Evolutionary conservation across 495 filamentous ascomycete species (phyloP).

Genomic region (Podospora tetraspora): DNA sequence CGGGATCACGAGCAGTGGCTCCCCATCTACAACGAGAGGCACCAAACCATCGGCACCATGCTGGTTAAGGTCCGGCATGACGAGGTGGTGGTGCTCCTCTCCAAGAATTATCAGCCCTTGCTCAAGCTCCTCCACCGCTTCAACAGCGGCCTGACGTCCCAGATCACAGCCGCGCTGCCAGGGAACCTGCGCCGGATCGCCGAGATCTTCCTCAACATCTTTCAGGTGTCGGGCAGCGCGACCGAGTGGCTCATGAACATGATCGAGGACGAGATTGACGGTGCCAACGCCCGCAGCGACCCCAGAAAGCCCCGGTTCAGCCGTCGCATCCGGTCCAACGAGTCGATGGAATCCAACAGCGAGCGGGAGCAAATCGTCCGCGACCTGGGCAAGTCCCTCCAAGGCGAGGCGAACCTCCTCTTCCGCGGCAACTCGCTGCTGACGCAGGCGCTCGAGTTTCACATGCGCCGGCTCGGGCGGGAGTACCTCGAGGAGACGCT

Average conservation of each 20-base stretch:
- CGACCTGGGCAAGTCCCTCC: slow-evolving; percentile 59
- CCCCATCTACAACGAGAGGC: slow-evolving; percentile 66
- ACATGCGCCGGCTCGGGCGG: slow-evolving; percentile 91
- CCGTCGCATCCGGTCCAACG: slow-evolving; percentile 70
- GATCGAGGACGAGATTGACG: slow-evolving; percentile 96
- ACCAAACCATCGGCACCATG: slow-evolving; percentile 76
- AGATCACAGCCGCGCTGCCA: slow-evolving; percentile 75
- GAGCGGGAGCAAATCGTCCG: slow-evolving; percentile 51
- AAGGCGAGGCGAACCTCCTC: slow-evolving; percentile 84
- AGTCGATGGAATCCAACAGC: slow-evolving; percentile 58
- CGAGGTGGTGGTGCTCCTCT: slow-evolving; percentile 82
- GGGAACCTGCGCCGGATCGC: slow-evolving; percentile 72
- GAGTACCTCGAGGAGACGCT: slow-evolving; percentile 90
- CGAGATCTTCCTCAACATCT: slow-evolving; percentile 87
- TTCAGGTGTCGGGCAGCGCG: slow-evolving; percentile 85
- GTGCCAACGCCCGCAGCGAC: slow-evolving; percentile 70
- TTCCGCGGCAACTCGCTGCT: slow-evolving; percentile 94
- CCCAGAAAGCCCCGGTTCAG: slow-evolving; percentile 69
- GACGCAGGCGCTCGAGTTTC: slow-evolving; percentile 87
- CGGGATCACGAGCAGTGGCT: slow-evolving; percentile 89
- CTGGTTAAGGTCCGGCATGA: slow-evolving; percentile 78
- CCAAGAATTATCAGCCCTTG: slow-evolving; percentile 76
- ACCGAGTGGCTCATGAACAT: slow-evolving; percentile 88
- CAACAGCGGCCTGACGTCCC: slow-evolving; percentile 72
- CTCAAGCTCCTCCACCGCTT: slow-evolving; percentile 83